These are phyloP conservation scores for Debaryomyces udenii DNA, from an alignment of 1,139 yeast species.

Conservation along the genomic window DNA sequence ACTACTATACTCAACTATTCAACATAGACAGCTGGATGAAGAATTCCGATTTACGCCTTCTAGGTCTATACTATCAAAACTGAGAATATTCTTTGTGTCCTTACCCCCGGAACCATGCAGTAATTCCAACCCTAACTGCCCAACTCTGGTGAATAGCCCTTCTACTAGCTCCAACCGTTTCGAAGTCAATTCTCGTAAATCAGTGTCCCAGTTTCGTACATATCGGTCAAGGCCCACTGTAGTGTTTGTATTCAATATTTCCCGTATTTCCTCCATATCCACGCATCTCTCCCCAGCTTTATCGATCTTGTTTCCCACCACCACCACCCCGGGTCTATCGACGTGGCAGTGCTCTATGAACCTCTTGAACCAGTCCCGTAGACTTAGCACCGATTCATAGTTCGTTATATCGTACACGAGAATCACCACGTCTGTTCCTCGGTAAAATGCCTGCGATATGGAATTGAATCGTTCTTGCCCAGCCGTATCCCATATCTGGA, in stretches of 20 bases:
- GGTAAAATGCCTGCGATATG: slow-evolving; percentile 58
- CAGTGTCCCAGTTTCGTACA: slow-evolving; percentile 43
- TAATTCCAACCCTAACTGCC: slow-evolving; percentile 39
- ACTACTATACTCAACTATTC: slow-evolving; percentile 6
- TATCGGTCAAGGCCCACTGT: slow-evolving; percentile 35
- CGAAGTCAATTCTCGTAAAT: slow-evolving; percentile 49
- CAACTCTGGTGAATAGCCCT: slow-evolving; percentile 46
- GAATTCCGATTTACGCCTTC: slow-evolving; percentile 13
- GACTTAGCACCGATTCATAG: slow-evolving; percentile 54
- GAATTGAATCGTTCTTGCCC: slow-evolving; percentile 69
- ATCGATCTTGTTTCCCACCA: slow-evolving; percentile 61
- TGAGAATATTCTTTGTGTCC: slow-evolving; percentile 28
- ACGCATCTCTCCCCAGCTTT: slow-evolving; percentile 40
- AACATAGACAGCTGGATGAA: slow-evolving; percentile 28
- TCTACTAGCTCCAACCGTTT: slow-evolving; percentile 42
- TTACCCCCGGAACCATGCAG: slow-evolving; percentile 17
- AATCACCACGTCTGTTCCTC: slow-evolving; percentile 64
- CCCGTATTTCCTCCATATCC: slow-evolving; percentile 44
- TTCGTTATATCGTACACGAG: slow-evolving; percentile 60
- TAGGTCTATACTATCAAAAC: slow-evolving; percentile 46
- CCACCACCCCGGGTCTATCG: slow-evolving; percentile 49
- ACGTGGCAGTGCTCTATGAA: slow-evolving; percentile 56
- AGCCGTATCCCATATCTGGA: slow-evolving; percentile 70
- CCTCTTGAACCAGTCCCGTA: slow-evolving; percentile 55
- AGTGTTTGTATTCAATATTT: slow-evolving; percentile 36